Evolutionary conservation across 495 filamentous ascomycete species (phyloP), one percentile per base, ranked within the genome.

Genomic region (Neurospora sp.): DNA sequence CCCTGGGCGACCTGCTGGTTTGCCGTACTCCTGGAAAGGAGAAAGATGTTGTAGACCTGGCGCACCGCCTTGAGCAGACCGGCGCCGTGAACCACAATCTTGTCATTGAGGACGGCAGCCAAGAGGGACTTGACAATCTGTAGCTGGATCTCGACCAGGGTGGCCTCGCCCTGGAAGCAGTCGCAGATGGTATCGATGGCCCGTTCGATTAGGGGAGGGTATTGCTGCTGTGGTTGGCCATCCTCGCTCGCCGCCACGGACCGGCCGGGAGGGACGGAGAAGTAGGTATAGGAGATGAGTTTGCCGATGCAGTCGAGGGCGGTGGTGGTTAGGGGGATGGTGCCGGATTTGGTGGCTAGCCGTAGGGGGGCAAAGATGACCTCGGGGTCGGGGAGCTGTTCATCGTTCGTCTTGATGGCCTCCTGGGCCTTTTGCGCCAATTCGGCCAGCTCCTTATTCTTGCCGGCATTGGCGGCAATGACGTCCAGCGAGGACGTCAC

Each of bases 151-250:
- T 97, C 93, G 71, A 91, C 88, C 12, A 91, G 90, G 1, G 96
- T 98, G 5, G 91, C 92, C 79, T 99, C 96, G 75, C 96, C 95
- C 77, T 98, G 93, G 77, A 98, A 99, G 80, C 96, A 99, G 79
- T 98, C 95, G 86, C 96, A 98, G 83, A 99, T 98, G 44, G 95
- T 97, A 82, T 99, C 96, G 77, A 99, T 99, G 66, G 96, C 96
- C 75, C 94, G 90, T 81, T 99, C 96, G 80, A 99, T 98, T 79
- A 99, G 85, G 70, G 85, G 82, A 8, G 27, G 54, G 14, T 62
- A 62, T 35, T 62, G 54, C 54, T 86, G 77, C 60, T 87, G 86
- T 40, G 85, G 86, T 73, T 84, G 82, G 70, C 85, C 84, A 77
- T 87, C 86, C 69, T 86, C 84, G 35, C 18, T 73, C 39, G 80